Evolutionary conservation across 345 rosid genomes (phyloP).

Genomic region (Kernera saxatilis): DNA sequence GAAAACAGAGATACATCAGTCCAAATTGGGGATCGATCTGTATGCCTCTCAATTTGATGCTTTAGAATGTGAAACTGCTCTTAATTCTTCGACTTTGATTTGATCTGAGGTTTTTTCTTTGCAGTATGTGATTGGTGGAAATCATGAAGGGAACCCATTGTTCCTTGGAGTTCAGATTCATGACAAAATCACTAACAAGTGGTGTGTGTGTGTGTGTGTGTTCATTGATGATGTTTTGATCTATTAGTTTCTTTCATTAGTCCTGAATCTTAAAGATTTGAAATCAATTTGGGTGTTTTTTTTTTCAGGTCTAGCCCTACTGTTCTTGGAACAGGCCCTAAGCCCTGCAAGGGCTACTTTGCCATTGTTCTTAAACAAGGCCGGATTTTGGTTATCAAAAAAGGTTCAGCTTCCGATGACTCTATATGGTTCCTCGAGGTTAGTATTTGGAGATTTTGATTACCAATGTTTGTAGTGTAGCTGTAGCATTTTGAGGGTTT

Average conservation of each 20-base stretch:
- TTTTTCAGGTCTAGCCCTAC: constrained; percentile 54
- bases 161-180: constrained; percentile 51
- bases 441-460: constrained; percentile 33
- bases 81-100: neutral
- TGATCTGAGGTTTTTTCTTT: constrained; percentile 23
- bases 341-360: constrained; percentile 52
- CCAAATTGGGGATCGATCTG: constrained; percentile 47
- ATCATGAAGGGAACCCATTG: constrained; percentile 43
- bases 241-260: neutral
- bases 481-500: neutral
- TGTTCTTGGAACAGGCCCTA: constrained; percentile 66
- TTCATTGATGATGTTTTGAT: neutral
- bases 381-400: constrained; percentile 65
- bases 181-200: constrained; percentile 41
- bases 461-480: neutral
- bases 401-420: constrained; percentile 62
- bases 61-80: neutral
- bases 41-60: constrained; percentile 28
- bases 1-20: constrained; percentile 35
- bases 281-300: neutral
- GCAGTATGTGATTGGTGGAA: constrained; percentile 69
- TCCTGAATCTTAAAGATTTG: constrained; percentile 8
- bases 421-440: constrained; percentile 97
- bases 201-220: constrained; percentile 68
- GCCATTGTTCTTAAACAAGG: constrained; percentile 54